A percentile compares a stretch with the other conserved stretches of the same genome.
Conservation (phyloP, 2,329 filamentous ascomycete genomes). For the Colletotrichum musae region DNA sequence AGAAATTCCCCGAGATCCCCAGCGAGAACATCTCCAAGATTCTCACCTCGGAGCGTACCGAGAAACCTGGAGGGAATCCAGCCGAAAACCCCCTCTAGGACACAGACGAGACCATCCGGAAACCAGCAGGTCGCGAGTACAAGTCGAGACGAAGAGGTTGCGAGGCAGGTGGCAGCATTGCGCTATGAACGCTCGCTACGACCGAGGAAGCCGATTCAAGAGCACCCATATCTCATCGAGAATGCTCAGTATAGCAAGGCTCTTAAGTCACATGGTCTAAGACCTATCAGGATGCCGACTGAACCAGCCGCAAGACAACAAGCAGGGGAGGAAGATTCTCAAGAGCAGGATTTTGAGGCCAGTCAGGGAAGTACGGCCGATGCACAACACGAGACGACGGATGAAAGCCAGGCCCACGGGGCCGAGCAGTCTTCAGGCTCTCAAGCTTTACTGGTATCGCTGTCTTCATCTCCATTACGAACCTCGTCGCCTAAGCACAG, state of each 20-base stretch:
- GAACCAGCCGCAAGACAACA: conserved; percentile 46
- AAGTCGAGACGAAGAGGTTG: conserved; percentile 15
- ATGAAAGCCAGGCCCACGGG: conserved; percentile 52
- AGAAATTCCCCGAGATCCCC: background rate
- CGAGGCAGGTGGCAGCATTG: conserved; percentile 47
- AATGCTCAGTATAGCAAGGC: conserved; percentile 67
- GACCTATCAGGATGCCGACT: conserved; percentile 62
- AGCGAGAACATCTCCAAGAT: background rate
- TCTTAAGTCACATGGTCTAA: conserved; percentile 69
- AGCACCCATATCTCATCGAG: conserved; percentile 72
- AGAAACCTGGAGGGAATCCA: background rate
- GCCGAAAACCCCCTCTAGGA: background rate
- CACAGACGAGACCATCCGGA: background rate
- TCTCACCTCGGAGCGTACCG: background rate
- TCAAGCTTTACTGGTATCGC: conserved; percentile 4
- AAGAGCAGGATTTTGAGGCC: conserved; percentile 66
- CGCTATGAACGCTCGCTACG: conserved; percentile 65
- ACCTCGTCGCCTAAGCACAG: conserved; percentile 41
- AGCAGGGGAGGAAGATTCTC: conserved; percentile 58
- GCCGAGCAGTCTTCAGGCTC: conserved; percentile 1
- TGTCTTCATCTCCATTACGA: conserved; percentile 21
- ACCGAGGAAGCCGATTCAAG: conserved; percentile 72
- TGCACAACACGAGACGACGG: conserved; percentile 47
- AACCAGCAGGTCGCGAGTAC: background rate
- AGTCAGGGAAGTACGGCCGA: conserved; percentile 59